Conservation (phyloP, 192 early-diverging fungal genomes). For the Phlyctochytrium planicorne region DNA sequence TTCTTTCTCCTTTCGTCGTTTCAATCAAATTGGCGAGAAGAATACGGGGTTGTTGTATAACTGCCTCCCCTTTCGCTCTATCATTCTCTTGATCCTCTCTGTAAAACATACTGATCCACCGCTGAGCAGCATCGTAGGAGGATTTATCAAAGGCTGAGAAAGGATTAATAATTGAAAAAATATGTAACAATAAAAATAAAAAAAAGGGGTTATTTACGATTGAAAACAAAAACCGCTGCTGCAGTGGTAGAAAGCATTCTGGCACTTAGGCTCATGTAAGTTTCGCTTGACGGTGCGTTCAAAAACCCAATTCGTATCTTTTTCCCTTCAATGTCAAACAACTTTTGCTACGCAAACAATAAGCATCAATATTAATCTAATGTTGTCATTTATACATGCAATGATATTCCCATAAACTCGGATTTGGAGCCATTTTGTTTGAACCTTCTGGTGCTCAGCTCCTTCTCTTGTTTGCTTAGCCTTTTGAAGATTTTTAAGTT, state of each 20-base stretch:
- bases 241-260: slow-evolving; percentile 16
- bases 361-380: neutral
- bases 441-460: too few relatives aligned
- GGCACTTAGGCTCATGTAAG: neutral
- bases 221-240: slow-evolving; percentile 15
- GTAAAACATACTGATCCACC: neutral
- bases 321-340: slow-evolving; percentile 14
- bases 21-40: slow-evolving; percentile 12
- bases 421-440: too few relatives aligned
- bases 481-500: too few relatives aligned
- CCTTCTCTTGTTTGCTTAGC: too few relatives aligned
- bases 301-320: slow-evolving; percentile 15
- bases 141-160: neutral
- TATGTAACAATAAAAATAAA: too few relatives aligned
- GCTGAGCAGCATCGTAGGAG: neutral
- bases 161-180: too few relatives aligned
- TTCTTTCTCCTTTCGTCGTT: neutral
- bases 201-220: slow-evolving; percentile 1
- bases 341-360: slow-evolving; percentile 1
- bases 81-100: neutral
- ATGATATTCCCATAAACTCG: neutral
- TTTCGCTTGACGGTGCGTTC: slow-evolving; percentile 16
- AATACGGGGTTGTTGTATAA: slow-evolving; percentile 7
- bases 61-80: neutral
- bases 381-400: neutral